These are phyloP conservation scores for Vigna reflexopilosa DNA, from an alignment of 306 rosid genomes.

Conservation along the genomic window DNA sequence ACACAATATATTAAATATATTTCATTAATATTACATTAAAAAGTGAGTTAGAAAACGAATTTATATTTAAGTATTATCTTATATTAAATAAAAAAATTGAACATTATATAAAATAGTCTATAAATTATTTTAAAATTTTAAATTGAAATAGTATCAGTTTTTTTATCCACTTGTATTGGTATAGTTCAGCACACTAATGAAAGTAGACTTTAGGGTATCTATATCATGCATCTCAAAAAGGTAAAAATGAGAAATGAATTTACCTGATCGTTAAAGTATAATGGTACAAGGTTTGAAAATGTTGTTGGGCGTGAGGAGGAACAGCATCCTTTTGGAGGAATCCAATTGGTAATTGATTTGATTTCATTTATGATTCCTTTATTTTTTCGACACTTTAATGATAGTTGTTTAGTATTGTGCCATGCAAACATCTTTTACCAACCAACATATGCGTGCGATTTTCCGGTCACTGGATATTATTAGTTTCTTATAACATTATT, in stretches of 20 bases:
- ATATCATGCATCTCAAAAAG: no score
- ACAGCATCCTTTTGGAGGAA: constrained; percentile 27
- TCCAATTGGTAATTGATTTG: constrained; percentile 49
- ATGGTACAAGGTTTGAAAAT: constrained; percentile 46
- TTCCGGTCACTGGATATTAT: constrained; percentile 34
- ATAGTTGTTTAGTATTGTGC: constrained; percentile 47
- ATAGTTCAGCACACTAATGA: no score
- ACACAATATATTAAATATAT: no score
- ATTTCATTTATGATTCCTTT: constrained; percentile 37
- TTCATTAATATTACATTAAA: no score
- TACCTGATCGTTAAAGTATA: constrained; percentile 29
- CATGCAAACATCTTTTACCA: constrained; percentile 34
- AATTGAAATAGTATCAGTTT: no score
- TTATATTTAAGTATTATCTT: no score
- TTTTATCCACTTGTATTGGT: no score
- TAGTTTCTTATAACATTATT: constrained; percentile 35
- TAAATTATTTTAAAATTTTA: no score
- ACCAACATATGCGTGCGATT: constrained; percentile 43
- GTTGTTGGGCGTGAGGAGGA: constrained; percentile 59
- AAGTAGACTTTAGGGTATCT: no score
- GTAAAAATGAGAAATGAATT: neutral
- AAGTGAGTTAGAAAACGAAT: no score
- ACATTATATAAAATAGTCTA: no score
- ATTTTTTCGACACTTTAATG: constrained; percentile 56
- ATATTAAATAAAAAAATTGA: no score